phyloP scores from a whole-genome alignment of 164 flowering plant genomes.

The Liquidambar formosana region DNA sequence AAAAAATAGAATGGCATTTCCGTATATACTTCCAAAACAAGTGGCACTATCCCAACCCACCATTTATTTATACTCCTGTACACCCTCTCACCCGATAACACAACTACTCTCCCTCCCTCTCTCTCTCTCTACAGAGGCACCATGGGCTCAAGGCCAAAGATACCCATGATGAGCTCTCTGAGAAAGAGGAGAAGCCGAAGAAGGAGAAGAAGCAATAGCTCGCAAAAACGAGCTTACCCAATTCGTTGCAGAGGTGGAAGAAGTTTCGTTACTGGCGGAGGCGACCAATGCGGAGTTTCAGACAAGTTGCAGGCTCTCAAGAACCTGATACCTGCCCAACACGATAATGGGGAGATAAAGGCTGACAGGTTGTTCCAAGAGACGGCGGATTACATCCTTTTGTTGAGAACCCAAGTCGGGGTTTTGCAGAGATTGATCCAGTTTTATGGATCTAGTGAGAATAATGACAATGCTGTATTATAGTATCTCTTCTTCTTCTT shows the following conservation, averaged over 20 bases:
- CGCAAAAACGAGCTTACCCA: slow-evolving; percentile 14
- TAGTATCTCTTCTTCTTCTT: too few relatives aligned
- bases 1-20: slow-evolving; percentile 24
- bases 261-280: slow-evolving; percentile 11
- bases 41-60: slow-evolving; percentile 17
- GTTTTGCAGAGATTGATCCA: slow-evolving; percentile 67
- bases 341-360: slow-evolving; percentile 22
- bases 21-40: slow-evolving; percentile 10
- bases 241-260: slow-evolving; percentile 14
- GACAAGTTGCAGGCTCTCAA: slow-evolving; percentile 44
- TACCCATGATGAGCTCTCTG: background rate
- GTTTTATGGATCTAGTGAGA: slow-evolving; percentile 38
- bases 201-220: slow-evolving; percentile 5
- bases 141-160: slow-evolving; percentile 26
- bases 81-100: background rate
- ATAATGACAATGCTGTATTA: slow-evolving; percentile 3
- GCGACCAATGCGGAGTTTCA: slow-evolving; percentile 19
- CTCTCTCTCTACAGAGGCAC: slow-evolving; percentile 2
- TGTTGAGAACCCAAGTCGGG: slow-evolving; percentile 52
- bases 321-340: slow-evolving; percentile 47
- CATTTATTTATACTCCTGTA: slow-evolving; percentile 37
- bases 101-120: background rate
- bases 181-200: slow-evolving; percentile 16
- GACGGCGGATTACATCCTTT: slow-evolving; percentile 72
- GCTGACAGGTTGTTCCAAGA: slow-evolving; percentile 59